These are phyloP conservation scores for Naganishia randhawae DNA, from an alignment of 768 basidiomycete genomes.

Conservation along the genomic window DNA sequence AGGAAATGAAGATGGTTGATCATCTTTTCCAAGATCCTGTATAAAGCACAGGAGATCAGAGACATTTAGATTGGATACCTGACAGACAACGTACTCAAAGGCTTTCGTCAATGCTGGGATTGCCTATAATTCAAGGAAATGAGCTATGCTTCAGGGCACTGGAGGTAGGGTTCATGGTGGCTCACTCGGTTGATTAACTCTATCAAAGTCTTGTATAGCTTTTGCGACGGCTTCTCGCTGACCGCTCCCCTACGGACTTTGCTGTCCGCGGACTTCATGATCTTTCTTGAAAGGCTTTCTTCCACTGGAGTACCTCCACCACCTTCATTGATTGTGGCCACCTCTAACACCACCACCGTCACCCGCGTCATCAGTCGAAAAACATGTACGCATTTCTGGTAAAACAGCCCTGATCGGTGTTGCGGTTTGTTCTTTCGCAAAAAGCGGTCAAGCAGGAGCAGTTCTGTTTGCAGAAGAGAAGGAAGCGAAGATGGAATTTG, in stretches of 20 bases:
- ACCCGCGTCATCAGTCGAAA: slow-evolving; percentile 14
- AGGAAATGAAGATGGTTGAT: slow-evolving; percentile 27
- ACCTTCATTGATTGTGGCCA: neutral
- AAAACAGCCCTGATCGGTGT: slow-evolving; percentile 24
- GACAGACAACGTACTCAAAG: neutral
- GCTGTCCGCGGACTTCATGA: neutral
- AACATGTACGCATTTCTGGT: slow-evolving; percentile 14
- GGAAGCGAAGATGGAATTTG: slow-evolving; percentile 13
- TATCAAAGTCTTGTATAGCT: neutral
- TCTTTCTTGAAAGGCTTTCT: too few relatives aligned
- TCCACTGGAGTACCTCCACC: neutral
- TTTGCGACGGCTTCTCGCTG: neutral
- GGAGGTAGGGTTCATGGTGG: neutral
- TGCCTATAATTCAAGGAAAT: neutral
- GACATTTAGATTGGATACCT: neutral
- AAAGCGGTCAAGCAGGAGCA: slow-evolving; percentile 19
- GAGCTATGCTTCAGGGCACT: neutral
- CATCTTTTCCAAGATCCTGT: slow-evolving; percentile 20
- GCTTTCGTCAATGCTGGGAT: slow-evolving; percentile 3
- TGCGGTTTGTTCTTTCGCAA: slow-evolving; percentile 16
- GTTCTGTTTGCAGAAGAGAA: slow-evolving; percentile 17
- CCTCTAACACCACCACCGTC: slow-evolving; percentile 9
- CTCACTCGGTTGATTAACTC: slow-evolving; percentile 4
- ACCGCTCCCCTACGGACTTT: neutral
- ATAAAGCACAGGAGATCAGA: neutral